Conservation (phyloP, 2,329 filamentous ascomycete genomes). For the Shiraia bambusicola region DNA sequence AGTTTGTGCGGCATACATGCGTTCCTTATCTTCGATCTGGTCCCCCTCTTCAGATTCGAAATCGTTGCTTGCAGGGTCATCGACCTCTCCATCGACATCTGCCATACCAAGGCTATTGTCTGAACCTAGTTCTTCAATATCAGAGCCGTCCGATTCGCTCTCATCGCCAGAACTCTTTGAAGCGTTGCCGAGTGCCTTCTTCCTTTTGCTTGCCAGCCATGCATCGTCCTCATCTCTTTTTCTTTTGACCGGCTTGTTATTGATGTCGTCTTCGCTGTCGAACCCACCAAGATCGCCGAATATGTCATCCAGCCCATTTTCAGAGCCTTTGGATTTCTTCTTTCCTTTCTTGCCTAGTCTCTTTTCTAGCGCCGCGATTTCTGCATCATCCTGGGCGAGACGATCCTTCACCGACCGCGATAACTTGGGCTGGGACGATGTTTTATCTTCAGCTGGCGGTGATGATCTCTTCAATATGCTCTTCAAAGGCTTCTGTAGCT, state of each 20-base stretch:
- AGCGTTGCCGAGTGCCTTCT: slow-evolving; percentile 48
- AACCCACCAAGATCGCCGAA: slow-evolving; percentile 63
- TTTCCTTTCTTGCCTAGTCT: slow-evolving; percentile 80
- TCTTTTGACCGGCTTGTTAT: slow-evolving; percentile 53
- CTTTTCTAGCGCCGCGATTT: slow-evolving; percentile 84
- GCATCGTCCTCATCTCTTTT: slow-evolving; percentile 60
- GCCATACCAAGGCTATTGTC: slow-evolving; percentile 18
- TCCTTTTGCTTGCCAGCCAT: slow-evolving; percentile 61
- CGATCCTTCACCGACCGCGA: slow-evolving; percentile 54
- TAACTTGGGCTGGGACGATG: slow-evolving; percentile 26
- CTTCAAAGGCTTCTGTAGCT: slow-evolving; percentile 31
- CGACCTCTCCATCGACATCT: slow-evolving; percentile 39
- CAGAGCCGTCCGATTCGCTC: slow-evolving; percentile 21
- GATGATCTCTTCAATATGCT: slow-evolving; percentile 31
- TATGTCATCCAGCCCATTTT: slow-evolving; percentile 81
- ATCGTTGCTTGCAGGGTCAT: slow-evolving; percentile 30
- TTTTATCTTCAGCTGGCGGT: slow-evolving; percentile 3
- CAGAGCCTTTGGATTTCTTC: slow-evolving; percentile 68
- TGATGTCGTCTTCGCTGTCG: slow-evolving; percentile 51
- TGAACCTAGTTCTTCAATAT: slow-evolving; percentile 16
- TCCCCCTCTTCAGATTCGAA: slow-evolving; percentile 37
- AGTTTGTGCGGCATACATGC: slow-evolving; percentile 35
- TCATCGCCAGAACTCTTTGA: slow-evolving; percentile 25
- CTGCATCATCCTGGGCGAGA: slow-evolving; percentile 78
- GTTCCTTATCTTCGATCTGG: slow-evolving; percentile 13